These are phyloP conservation scores for Fusarium nematophilum DNA, from an alignment of 2,329 filamentous ascomycete species.

Conservation along the genomic window DNA sequence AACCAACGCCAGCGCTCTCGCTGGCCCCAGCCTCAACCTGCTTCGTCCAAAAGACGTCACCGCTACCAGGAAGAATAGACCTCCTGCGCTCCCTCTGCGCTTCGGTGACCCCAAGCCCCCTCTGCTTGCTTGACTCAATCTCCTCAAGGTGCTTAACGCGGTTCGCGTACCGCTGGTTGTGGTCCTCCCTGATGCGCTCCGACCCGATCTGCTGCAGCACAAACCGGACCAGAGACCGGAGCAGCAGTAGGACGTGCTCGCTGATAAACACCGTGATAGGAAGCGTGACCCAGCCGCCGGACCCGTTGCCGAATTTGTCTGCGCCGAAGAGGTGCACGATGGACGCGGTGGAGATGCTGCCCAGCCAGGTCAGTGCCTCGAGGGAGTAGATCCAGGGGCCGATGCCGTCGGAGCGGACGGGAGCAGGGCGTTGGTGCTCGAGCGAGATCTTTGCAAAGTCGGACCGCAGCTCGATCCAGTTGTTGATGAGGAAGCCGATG, in stretches of 20 bases:
- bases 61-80: constrained; percentile 48
- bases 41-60: constrained; percentile 55
- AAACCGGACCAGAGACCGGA: constrained; percentile 58
- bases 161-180: constrained; percentile 52
- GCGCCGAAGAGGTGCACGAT: constrained; percentile 78
- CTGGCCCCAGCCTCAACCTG: constrained; percentile 55
- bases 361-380: constrained; percentile 76
- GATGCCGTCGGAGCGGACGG: constrained; percentile 77
- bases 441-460: constrained; percentile 82
- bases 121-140: constrained; percentile 53
- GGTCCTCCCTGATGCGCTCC: constrained; percentile 53
- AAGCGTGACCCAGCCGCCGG: constrained; percentile 68
- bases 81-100: constrained; percentile 53
- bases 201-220: constrained; percentile 54
- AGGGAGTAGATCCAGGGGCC: constrained; percentile 78
- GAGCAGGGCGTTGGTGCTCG: constrained; percentile 77
- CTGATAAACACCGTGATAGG: constrained; percentile 78
- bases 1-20: constrained; percentile 46
- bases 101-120: constrained; percentile 47
- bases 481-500: constrained; percentile 78
- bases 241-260: constrained; percentile 76
- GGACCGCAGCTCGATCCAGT: constrained; percentile 81
- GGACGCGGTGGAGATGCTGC: constrained; percentile 77
- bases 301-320: constrained; percentile 63
- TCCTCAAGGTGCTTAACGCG: constrained; percentile 53